Conservation (phyloP, 2,329 filamentous ascomycete genomes). For the Calonectria montana region DNA sequence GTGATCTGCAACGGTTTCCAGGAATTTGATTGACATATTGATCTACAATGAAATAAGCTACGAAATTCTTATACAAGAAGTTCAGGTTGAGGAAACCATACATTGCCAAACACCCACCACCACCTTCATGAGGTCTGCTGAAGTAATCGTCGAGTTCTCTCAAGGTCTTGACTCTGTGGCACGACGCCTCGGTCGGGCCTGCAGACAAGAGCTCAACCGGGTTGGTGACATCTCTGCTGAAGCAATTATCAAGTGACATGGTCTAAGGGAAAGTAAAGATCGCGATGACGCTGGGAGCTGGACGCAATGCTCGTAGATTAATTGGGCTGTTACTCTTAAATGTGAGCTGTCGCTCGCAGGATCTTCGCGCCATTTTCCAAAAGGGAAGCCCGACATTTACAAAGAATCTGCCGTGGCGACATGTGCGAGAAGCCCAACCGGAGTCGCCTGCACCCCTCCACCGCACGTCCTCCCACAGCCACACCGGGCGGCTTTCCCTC, state of each 20-base stretch:
- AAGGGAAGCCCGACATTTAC: neutral
- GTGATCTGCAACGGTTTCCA: constrained; percentile 1
- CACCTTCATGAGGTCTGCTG: neutral
- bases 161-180: neutral
- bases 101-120: neutral
- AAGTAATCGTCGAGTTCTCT: neutral
- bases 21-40: constrained; percentile 4
- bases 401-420: neutral
- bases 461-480: neutral
- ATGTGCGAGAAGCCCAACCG: neutral
- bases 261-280: neutral
- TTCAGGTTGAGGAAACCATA: neutral
- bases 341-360: neutral
- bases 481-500: neutral
- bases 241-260: neutral
- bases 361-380: neutral
- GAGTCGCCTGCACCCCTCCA: neutral
- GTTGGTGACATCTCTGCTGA: neutral
- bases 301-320: neutral
- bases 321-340: neutral
- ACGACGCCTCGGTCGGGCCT: neutral
- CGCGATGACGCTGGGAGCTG: neutral
- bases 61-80: neutral
- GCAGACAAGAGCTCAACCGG: neutral
- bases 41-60: neutral